Evolutionary conservation across 345 rosid species (phyloP).

Genomic region (Boechera divaricarpa): DNA sequence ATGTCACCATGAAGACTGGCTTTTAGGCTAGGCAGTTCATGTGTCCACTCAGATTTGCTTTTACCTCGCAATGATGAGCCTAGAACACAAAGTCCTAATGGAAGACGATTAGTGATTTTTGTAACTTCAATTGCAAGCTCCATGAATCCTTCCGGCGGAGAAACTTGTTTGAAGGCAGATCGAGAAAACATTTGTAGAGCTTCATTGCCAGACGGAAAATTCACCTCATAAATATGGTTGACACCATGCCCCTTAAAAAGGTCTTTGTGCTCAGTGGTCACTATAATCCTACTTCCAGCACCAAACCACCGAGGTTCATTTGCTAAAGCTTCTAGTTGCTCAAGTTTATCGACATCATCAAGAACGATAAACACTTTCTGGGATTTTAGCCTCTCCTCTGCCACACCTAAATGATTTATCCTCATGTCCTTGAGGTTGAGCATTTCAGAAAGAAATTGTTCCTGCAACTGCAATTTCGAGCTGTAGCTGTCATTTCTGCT

Average conservation of each 20-base stretch:
- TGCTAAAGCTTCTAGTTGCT: constrained; percentile 23
- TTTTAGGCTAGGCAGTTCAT: not conserved
- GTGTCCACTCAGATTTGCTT: not conserved
- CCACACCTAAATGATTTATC: constrained; percentile 22
- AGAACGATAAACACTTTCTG: constrained; percentile 14
- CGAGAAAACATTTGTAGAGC: not conserved
- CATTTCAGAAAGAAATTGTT: constrained; percentile 4
- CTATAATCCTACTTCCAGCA: constrained; percentile 18
- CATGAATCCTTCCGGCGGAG: constrained; percentile 6
- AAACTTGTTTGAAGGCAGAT: constrained; percentile 8
- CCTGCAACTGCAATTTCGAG: constrained; percentile 7
- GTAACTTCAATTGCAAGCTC: constrained; percentile 18
- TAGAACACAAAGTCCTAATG: constrained; percentile 23
- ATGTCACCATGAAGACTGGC: not conserved
- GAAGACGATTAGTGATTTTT: not conserved
- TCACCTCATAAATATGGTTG: constrained; percentile 5
- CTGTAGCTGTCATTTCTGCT: not conserved
- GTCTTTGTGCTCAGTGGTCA: not conserved
- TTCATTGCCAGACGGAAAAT: not conserved
- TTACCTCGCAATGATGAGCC: constrained; percentile 24
- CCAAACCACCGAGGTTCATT: constrained; percentile 4
- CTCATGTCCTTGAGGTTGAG: constrained; percentile 2
- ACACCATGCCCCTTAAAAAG: not conserved
- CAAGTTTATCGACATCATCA: constrained; percentile 20
- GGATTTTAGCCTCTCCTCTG: not conserved